Conservation (phyloP, 352 stramenopile species). For the Phytophthora pistaciae region DNA sequence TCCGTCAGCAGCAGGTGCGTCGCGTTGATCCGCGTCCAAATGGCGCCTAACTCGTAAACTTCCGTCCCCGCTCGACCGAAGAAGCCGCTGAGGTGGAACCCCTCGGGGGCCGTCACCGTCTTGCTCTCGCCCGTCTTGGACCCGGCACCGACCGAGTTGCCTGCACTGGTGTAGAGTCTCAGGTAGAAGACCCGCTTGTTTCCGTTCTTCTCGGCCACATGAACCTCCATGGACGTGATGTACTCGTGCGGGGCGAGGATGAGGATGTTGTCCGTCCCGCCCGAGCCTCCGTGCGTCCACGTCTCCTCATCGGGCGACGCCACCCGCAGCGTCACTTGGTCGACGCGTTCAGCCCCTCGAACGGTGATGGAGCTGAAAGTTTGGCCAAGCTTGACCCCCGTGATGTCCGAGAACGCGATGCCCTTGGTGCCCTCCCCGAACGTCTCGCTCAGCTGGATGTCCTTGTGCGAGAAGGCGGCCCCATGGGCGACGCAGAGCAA, state of each 20-base stretch:
- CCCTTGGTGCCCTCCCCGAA: constrained; percentile 28
- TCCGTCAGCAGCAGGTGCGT: constrained; percentile 27
- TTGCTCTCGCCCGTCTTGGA: constrained; percentile 18
- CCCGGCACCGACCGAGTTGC: constrained; percentile 21
- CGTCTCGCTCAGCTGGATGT: constrained; percentile 26
- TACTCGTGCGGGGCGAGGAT: constrained; percentile 15
- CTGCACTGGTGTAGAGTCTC: constrained; percentile 18
- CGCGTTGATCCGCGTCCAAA: constrained; percentile 29
- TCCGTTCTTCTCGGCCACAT: constrained; percentile 20
- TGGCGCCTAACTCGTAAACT: constrained; percentile 23
- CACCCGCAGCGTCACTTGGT: constrained; percentile 30
- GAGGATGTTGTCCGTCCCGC: constrained; percentile 28
- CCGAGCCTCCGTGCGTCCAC: constrained; percentile 27
- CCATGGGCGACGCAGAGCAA: neutral
- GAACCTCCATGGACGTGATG: constrained; percentile 30
- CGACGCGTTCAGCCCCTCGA: constrained; percentile 25
- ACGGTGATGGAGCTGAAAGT: constrained; percentile 30
- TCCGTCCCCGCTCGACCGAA: constrained; percentile 23
- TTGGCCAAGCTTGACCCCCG: constrained; percentile 23
- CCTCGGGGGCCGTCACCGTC: constrained; percentile 16
- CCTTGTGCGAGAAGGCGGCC: constrained; percentile 16
- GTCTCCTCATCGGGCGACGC: constrained; percentile 16
- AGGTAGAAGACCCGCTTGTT: constrained; percentile 26
- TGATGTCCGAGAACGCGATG: constrained; percentile 32
- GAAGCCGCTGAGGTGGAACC: constrained; percentile 29